These are phyloP conservation scores for Cornus suecica DNA, from an alignment of 148 eudicot species.

Conservation along the genomic window DNA sequence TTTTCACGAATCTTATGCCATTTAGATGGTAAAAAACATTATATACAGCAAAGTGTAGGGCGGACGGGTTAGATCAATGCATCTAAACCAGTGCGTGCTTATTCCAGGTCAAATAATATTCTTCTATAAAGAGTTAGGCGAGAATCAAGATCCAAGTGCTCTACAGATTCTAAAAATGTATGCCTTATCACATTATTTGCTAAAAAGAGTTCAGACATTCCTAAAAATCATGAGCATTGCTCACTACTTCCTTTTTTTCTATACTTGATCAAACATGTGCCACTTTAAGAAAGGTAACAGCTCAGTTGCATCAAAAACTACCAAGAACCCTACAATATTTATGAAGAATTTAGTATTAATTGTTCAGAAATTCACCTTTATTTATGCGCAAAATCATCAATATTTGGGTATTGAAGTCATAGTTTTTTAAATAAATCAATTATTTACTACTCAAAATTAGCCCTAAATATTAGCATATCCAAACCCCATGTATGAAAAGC, in stretches of 20 bases:
- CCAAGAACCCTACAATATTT: too few species aligned
- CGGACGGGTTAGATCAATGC: not conserved
- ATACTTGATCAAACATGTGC: too few species aligned
- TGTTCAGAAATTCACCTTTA: not conserved
- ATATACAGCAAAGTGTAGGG: not conserved
- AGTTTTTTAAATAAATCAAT: too few species aligned
- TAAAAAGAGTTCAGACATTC: not conserved
- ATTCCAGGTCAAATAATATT: not conserved
- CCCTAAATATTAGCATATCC: not conserved
- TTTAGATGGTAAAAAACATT: not conserved
- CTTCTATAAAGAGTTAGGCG: not conserved
- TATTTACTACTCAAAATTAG: too few species aligned
- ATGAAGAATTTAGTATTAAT: not conserved
- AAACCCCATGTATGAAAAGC: too few species aligned
- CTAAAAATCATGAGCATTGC: too few species aligned
- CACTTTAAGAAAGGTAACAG: too few species aligned
- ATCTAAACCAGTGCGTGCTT: not conserved
- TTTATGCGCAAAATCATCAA: not conserved
- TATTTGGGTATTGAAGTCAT: not conserved
- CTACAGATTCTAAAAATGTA: not conserved
- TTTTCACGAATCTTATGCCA: not conserved
- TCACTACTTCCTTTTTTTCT: too few species aligned
- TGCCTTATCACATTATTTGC: not conserved
- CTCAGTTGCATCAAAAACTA: too few species aligned
- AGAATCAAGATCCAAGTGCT: not conserved